Conservation (phyloP, 257 asterid species). For the Solanum appendiculatum region DNA sequence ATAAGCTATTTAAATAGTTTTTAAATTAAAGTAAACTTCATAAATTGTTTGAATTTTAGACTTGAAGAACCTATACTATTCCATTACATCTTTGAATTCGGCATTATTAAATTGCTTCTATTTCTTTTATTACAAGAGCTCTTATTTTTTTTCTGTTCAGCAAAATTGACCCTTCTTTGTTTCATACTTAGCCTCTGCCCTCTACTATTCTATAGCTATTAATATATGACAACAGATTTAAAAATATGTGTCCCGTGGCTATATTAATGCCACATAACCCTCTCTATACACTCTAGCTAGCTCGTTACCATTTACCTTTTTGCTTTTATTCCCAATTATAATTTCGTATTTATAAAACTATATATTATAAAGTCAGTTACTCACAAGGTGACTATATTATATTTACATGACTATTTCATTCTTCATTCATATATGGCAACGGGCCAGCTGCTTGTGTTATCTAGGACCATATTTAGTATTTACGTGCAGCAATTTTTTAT, state of each 20-base stretch:
- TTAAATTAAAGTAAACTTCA: no score
- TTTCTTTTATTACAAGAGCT: not conserved
- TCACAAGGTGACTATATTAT: not conserved
- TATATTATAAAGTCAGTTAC: not conserved
- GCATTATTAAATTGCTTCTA: not conserved
- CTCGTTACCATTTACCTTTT: not conserved
- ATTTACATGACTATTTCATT: not conserved
- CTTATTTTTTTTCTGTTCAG: conserved; percentile 1
- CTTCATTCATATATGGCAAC: not conserved
- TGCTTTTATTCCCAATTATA: not conserved
- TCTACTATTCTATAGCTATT: not conserved
- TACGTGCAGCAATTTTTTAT: not conserved
- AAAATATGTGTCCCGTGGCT: not conserved
- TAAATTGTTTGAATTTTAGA: not conserved
- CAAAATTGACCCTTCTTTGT: not conserved
- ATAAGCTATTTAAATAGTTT: no score
- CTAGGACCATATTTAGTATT: not conserved
- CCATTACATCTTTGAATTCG: not conserved
- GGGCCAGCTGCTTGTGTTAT: not conserved
- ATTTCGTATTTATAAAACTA: not conserved
- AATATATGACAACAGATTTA: not conserved
- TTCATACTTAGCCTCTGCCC: not conserved
- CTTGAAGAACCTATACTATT: not conserved
- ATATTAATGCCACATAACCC: not conserved
- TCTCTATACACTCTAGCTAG: not conserved